Evolutionary conservation across 495 filamentous ascomycete species (phyloP).

Genomic region (Trichoderma parareesei): DNA sequence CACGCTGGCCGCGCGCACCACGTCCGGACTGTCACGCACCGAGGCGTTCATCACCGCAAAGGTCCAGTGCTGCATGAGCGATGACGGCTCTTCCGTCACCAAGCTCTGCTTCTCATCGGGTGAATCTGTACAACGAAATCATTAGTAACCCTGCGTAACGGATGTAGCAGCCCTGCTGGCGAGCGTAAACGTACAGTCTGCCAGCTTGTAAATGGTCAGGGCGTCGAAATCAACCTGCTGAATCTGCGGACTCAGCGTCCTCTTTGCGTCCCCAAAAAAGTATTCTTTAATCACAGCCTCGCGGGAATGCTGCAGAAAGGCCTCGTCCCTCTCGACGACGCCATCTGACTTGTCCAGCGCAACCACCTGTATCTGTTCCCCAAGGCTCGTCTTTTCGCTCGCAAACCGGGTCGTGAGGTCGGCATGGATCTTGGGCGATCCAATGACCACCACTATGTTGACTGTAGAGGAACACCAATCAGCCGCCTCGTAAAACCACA

Average conservation of each 20-base stretch:
- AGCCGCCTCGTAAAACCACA: background rate
- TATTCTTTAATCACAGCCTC: slow-evolving; percentile 79
- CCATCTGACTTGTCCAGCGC: slow-evolving; percentile 82
- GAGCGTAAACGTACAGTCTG: slow-evolving; percentile 19
- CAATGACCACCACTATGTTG: slow-evolving; percentile 73
- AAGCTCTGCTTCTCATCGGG: slow-evolving; percentile 36
- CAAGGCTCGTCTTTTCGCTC: slow-evolving; percentile 49
- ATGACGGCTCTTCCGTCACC: slow-evolving; percentile 49
- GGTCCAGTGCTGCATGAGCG: slow-evolving; percentile 56
- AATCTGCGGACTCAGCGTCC: slow-evolving; percentile 76
- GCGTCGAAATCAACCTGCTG: slow-evolving; percentile 68
- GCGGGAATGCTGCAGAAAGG: slow-evolving; percentile 60
- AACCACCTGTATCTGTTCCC: slow-evolving; percentile 62
- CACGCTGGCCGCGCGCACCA: slow-evolving; percentile 74
- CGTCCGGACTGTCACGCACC: slow-evolving; percentile 54
- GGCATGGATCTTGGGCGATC: slow-evolving; percentile 72
- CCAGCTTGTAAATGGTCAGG: slow-evolving; percentile 50
- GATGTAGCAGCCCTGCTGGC: background rate
- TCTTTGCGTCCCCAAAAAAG: slow-evolving; percentile 77
- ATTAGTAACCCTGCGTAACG: slow-evolving; percentile 14
- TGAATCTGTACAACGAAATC: slow-evolving; percentile 22
- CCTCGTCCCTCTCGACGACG: slow-evolving; percentile 69
- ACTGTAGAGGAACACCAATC: slow-evolving; percentile 33
- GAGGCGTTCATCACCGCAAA: slow-evolving; percentile 73
- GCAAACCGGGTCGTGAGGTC: slow-evolving; percentile 69